Evolutionary conservation across 2,329 filamentous ascomycete species (phyloP), one percentile per base, ranked within the genome.

Genomic region (Hymenoscyphus scutula): DNA sequence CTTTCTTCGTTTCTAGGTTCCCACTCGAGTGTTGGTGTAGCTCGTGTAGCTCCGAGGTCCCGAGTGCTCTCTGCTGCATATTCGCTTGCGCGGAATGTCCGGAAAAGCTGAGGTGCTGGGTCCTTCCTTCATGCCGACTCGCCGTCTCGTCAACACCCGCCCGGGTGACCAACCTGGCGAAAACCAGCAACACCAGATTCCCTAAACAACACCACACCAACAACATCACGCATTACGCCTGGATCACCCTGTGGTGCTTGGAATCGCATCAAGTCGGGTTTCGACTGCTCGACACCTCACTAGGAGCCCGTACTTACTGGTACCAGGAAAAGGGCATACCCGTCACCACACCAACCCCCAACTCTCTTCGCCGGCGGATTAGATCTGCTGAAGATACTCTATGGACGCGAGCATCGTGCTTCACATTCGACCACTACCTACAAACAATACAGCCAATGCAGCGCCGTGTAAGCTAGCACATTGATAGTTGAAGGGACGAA

Each of bases 71-170:
- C 34, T 37, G 38, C 23, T 45, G 19, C 53, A 58, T 38, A 56
- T 51, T 62, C 56, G 61, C 57, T 57, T 37, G 5, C 25, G 56
- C 23, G 23, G n/a, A 19, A 27, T 17, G 27, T 15, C 56, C 29
- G 53, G 53, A n/a, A 54, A n/a, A 3, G n/a, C 53, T 29, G n/a
- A n/a, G n/a, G n/a, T n/a, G n/a, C n/a, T n/a, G n/a, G n/a, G n/a
- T n/a, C n/a, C n/a, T n/a, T n/a, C n/a, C n/a, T n/a, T 32, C 32
- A 58, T 61, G 59, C 59, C 53, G 58, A 55, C 48, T 55, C 58
- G 48, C 51, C 58, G 53, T 19, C 38, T 58, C 57, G 30, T 56
- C 38, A 51, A 23, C 38, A 25, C 55, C 55, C n/a, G n/a, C n/a
- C n/a, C n/a, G n/a, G n/a, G n/a, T n/a, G n/a, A n/a, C n/a, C n/a